A percentile compares a stretch with the other conserved stretches of the same genome.
Conservation (phyloP, 371 early-diverging fungal genomes). For the Chytridium lagenaria region DNA sequence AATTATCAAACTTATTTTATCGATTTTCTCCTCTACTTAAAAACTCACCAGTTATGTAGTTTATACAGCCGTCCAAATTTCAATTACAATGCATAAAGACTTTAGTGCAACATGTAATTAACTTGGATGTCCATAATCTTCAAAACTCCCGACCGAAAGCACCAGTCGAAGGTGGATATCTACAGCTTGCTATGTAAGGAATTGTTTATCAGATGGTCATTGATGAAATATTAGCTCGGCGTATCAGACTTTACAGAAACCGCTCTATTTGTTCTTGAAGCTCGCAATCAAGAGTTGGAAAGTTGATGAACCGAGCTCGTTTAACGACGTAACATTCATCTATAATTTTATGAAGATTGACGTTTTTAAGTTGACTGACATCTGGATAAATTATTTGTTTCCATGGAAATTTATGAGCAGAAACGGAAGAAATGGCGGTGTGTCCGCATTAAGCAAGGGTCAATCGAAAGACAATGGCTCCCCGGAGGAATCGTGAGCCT, state of each 20-base stretch:
- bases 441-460: too few species aligned
- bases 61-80: constrained; percentile 25
- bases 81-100: constrained; percentile 34
- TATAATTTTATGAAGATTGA: too few species aligned
- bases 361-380: constrained; percentile 32
- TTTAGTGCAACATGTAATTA: constrained; percentile 22
- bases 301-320: constrained; percentile 20
- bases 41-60: constrained; percentile 2
- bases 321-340: not conserved
- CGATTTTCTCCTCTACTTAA: not conserved
- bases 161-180: not conserved
- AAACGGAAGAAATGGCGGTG: too few species aligned
- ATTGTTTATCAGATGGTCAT: not conserved
- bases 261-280: constrained; percentile 38
- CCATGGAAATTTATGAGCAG: constrained; percentile 38
- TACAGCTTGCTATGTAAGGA: constrained; percentile 18
- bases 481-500: too few species aligned
- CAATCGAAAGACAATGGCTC: too few species aligned
- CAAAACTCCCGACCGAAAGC: not conserved
- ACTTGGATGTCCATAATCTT: constrained; percentile 12
- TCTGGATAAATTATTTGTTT: constrained; percentile 38
- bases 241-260: constrained; percentile 35
- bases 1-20: too few species aligned
- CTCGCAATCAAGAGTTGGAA: constrained; percentile 33
- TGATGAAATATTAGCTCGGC: constrained; percentile 1